These are phyloP conservation scores for Starmera caribaea DNA, from an alignment of 805 yeast genomes.

Conservation along the genomic window DNA sequence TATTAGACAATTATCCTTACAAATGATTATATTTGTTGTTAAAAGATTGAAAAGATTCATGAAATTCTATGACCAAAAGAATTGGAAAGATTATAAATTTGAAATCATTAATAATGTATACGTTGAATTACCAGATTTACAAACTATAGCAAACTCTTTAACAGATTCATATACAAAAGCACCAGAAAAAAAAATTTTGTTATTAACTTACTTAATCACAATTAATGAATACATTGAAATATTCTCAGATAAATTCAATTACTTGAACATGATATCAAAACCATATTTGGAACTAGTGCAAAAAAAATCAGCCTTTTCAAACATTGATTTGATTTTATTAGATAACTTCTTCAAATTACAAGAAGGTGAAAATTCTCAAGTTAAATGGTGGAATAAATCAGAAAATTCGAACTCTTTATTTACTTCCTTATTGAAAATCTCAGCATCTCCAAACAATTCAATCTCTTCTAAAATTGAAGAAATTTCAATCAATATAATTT, in stretches of 20 bases:
- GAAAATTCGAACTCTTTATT: conserved; percentile 48
- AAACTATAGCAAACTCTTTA: conserved; percentile 31
- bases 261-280: conserved; percentile 22
- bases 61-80: conserved; percentile 24
- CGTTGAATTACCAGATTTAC: conserved; percentile 38
- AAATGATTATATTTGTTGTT: conserved; percentile 44
- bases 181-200: conserved; percentile 33
- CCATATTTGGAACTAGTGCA: conserved; percentile 26
- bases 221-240: conserved; percentile 29
- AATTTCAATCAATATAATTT: conserved; percentile 39
- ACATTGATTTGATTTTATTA: conserved; percentile 47
- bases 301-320: conserved; percentile 24
- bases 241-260: conserved; percentile 25
- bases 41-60: conserved; percentile 40
- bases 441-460: conserved; percentile 23
- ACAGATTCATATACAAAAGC: conserved; percentile 29
- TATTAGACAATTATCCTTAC: conserved; percentile 55
- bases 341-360: conserved; percentile 56
- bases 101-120: conserved; percentile 25
- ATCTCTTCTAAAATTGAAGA: conserved; percentile 34
- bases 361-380: conserved; percentile 38
- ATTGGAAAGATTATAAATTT: conserved; percentile 29
- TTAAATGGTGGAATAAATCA: conserved; percentile 73
- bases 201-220: conserved; percentile 37
- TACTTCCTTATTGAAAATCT: conserved; percentile 52